Base-by-base conservation (phyloP, 306 rosid genomes). In the Corylus americana region DNA sequence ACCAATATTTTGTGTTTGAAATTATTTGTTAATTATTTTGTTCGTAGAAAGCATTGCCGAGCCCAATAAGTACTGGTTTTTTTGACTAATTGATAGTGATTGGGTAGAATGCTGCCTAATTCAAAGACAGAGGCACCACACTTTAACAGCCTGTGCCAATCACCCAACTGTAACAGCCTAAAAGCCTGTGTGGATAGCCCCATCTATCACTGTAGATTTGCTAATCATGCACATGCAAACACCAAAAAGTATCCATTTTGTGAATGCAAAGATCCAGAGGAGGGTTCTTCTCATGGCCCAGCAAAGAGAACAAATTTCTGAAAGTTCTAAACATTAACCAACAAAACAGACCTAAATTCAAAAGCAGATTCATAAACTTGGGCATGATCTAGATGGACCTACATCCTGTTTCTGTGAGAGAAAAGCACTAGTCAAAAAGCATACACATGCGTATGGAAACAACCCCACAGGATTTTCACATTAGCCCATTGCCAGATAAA, bases 301-400 rank as follows among this genome's bases (percentile, higher is more conserved):
- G 18, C 4, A 5, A 50, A 72, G 72, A 62, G 74, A 62, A n/a
- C 11, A 63, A 62, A 4, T 58, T 57, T 27, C 51, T 31, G 5
- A 14, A 57, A 50, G 45, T 59, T 73, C 73, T 48, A 62, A 50
- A 49, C 2, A 62, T 8, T 35, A 63, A 61, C 66, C 77, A 61
- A 73, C 82, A 79, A 73, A 61, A 31, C 31, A 49, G 75, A 61
- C 20, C 48, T 59, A 68, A 61, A 76, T 64, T 72, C 55, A 53
- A 74, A 79, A 83, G 53, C 71, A 67, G 68, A 67, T 67, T 53
- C 16, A 50, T 64, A 49, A 31, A 61, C 18, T 22, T 55, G 13
- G 72, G 50, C 44, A 39, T 39, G 29, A 67, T 18, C 42, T 39
- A 29, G 2, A 69, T n/a, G 86, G 78, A 73, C 90, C 85, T 77